Evolutionary conservation across 2,329 filamentous ascomycete genomes (phyloP).

Genomic region (Ceratocystis ficicola): DNA sequence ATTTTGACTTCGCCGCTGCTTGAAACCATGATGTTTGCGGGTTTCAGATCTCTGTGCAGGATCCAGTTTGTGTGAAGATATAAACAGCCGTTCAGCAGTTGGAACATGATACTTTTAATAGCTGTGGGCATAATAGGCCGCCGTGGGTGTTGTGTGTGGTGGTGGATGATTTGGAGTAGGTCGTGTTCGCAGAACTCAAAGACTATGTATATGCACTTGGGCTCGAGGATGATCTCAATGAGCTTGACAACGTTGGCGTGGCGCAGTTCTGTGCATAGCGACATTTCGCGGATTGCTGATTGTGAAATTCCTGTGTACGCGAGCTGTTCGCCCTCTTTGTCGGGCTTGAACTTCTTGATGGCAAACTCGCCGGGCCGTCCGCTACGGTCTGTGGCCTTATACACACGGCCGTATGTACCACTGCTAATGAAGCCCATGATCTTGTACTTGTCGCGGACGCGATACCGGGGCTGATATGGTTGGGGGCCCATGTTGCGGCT

Average conservation of each 20-base stretch:
- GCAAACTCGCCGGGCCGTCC: constrained; percentile 73
- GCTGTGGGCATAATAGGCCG: constrained; percentile 80
- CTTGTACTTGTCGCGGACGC: constrained; percentile 84
- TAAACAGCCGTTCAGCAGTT: constrained; percentile 85
- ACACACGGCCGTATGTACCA: constrained; percentile 93
- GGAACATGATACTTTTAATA: constrained; percentile 89
- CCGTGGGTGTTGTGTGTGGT: constrained; percentile 80
- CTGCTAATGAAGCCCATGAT: constrained; percentile 97
- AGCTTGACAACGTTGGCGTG: constrained; percentile 84
- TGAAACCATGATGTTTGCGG: constrained; percentile 97
- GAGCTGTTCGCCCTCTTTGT: constrained; percentile 90
- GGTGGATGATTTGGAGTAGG: constrained; percentile 92
- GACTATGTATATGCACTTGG: constrained; percentile 99
- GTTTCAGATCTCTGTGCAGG: constrained; percentile 89
- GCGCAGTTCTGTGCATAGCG: constrained; percentile 79
- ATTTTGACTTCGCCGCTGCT: constrained; percentile 84
- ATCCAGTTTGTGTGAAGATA: constrained; percentile 97
- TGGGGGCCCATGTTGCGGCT: constrained; percentile 20
- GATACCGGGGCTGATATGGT: constrained; percentile 63
- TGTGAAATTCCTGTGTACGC: constrained; percentile 97
- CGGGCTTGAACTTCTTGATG: constrained; percentile 99
- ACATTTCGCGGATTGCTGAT: constrained; percentile 94
- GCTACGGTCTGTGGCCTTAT: constrained; percentile 70
- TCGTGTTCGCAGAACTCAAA: constrained; percentile 99
- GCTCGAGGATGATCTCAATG: constrained; percentile 90